Conservation (phyloP, 2,329 filamentous ascomycete species). For the Diaporthe nobilis region DNA sequence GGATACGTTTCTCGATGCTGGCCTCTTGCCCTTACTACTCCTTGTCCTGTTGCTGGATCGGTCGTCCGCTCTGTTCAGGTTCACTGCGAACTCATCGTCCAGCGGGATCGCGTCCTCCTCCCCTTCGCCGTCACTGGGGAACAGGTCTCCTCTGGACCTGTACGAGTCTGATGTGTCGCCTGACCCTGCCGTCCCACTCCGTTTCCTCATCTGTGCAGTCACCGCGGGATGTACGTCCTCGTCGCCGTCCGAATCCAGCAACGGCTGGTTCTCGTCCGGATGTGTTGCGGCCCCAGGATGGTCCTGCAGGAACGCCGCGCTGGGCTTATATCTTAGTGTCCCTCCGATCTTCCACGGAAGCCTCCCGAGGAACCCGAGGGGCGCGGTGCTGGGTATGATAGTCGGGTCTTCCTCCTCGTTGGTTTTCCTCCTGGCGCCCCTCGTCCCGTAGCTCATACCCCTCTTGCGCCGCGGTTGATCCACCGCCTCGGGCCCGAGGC, state of each 20-base stretch:
- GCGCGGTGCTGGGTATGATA: constrained; percentile 88
- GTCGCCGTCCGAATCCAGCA: constrained; percentile 71
- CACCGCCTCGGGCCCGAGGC: constrained; percentile 58
- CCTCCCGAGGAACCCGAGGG: constrained; percentile 86
- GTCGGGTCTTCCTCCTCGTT: constrained; percentile 80
- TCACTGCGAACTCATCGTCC: constrained; percentile 92
- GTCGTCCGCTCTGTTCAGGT: constrained; percentile 82
- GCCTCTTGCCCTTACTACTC: constrained; percentile 72
- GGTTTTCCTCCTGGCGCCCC: constrained; percentile 65
- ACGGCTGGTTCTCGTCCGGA: constrained; percentile 75
- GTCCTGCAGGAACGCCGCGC: constrained; percentile 90
- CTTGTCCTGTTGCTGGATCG: constrained; percentile 76
- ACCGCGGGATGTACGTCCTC: constrained; percentile 57
- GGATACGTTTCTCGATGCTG: constrained; percentile 69
- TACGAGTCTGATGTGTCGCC: constrained; percentile 88
- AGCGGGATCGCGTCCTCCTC: constrained; percentile 95
- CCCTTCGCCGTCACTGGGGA: constrained; percentile 87
- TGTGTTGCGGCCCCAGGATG: constrained; percentile 72
- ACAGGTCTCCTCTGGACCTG: constrained; percentile 89
- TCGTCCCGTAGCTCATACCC: constrained; percentile 91
- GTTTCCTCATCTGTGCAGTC: constrained; percentile 62
- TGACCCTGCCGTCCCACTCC: constrained; percentile 85
- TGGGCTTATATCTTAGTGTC: constrained; percentile 88
- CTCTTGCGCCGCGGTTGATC: constrained; percentile 80
- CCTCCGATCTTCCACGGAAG: constrained; percentile 89